phyloP scores from a whole-genome alignment of 495 filamentous ascomycete genomes.

The Penicillium dipodomyicola region DNA sequence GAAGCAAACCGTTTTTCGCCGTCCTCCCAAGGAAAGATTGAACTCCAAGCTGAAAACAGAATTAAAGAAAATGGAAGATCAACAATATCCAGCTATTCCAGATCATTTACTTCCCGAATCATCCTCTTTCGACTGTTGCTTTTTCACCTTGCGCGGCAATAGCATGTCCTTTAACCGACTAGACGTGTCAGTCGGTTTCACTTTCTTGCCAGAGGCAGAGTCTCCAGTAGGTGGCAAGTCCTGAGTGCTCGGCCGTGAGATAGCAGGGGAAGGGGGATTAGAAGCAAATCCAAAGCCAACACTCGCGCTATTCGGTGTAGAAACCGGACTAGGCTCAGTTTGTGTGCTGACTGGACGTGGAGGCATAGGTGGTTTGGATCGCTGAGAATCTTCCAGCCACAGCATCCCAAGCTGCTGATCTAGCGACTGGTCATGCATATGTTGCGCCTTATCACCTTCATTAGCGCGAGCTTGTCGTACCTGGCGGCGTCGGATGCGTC shows the following conservation, averaged over 20 bases:
- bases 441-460: conserved; percentile 12
- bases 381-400: conserved; percentile 15
- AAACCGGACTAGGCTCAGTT: neutral
- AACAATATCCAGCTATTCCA: conserved; percentile 4
- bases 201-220: conserved; percentile 20
- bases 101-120: conserved; percentile 11
- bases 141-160: conserved; percentile 23
- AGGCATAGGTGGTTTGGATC: neutral
- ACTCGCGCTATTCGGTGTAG: neutral
- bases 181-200: conserved; percentile 15
- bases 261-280: conserved; percentile 15
- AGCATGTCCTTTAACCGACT: conserved; percentile 26
- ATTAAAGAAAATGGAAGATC: conserved; percentile 1
- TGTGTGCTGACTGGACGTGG: neutral
- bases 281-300: conserved; percentile 3
- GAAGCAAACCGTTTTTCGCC: neutral
- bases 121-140: conserved; percentile 20
- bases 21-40: neutral
- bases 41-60: neutral
- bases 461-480: conserved; percentile 1
- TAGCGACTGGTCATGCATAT: conserved; percentile 1
- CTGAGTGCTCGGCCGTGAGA: conserved; percentile 12
- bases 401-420: conserved; percentile 23
- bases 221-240: conserved; percentile 8
- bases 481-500: conserved; percentile 23